Evolutionary conservation across 345 rosid genomes (phyloP), one percentile per base, ranked within the genome.

Genomic region (Heritiera fomes): DNA sequence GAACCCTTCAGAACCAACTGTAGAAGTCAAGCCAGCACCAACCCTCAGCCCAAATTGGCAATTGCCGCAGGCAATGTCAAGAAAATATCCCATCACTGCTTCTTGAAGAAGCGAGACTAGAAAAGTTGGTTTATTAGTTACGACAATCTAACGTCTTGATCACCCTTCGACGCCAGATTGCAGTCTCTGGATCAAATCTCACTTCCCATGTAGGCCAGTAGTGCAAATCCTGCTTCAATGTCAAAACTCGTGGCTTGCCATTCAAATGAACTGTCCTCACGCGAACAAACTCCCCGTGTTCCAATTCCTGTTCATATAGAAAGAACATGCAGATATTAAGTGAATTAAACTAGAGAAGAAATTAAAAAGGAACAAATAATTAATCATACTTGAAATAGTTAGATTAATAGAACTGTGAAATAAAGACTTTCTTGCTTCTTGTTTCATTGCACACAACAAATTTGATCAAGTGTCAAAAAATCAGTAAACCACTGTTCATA

Each of bases 141-240:
- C 53, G 17, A 74, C 82, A 78, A 70, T 87, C 80, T 38, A 92
- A 83, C 45, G 92, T 84, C 81, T 88, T 92, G 85, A 95, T 88
- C 8, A 80, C 82, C 40, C 82, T 41, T 76, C 97, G 88, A 23
- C 85, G 88, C 99, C 99, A 96, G 70, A 87, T 82, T 75, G 94
- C 92, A 32, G 87, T 83, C 69, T 83, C 87, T 6, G 98, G 93
- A 74, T 96, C 93, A 74, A 94, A 96, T 78, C 90, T 88, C 80
- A 92, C 83, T 85, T 91, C 95, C 98, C 98, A 94, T 14, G 97
- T 91, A 20, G 97, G 97, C 99, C 97, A 96, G 77, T 96, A 94
- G 82, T 94, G 98, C 65, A 96, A 86, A 87, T 94, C 99, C 80
- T 96, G 97, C 88, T 96, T 96, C 80, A 96, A 78, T 11, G 98